These are phyloP conservation scores for Leccinum pachyderme DNA, from an alignment of 1,284 basidiomycete species.

Conservation along the genomic window DNA sequence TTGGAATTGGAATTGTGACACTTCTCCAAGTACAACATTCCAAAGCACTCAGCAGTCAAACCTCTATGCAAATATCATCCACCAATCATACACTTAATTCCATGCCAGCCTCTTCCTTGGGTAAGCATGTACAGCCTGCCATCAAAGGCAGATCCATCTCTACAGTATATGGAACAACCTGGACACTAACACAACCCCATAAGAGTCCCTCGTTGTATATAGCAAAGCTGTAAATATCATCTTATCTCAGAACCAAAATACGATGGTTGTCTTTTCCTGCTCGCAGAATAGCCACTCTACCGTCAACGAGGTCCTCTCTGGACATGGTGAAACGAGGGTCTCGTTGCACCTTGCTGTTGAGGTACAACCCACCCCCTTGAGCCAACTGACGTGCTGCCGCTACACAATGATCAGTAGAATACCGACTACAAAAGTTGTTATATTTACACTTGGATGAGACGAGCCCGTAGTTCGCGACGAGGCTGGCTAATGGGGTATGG, in stretches of 20 bases:
- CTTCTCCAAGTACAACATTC: background rate
- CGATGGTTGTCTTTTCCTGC: constrained; percentile 75
- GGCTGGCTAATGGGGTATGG: constrained; percentile 22
- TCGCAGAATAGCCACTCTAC: constrained; percentile 63
- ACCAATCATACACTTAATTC: background rate
- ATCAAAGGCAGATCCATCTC: too few relatives aligned
- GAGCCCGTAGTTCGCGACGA: constrained; percentile 30
- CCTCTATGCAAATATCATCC: background rate
- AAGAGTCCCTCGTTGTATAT: too few relatives aligned
- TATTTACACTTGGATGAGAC: constrained; percentile 30
- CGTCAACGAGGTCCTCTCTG: constrained; percentile 58
- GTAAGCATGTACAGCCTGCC: background rate
- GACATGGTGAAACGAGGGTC: constrained; percentile 46
- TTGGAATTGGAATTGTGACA: background rate
- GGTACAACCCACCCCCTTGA: constrained; percentile 44
- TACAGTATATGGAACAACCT: too few relatives aligned
- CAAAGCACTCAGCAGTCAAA: background rate
- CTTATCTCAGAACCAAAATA: constrained; percentile 47
- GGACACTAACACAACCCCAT: too few relatives aligned
- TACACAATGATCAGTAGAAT: constrained; percentile 15
- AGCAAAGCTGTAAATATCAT: background rate
- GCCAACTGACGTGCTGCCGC: constrained; percentile 34
- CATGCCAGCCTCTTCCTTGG: background rate
- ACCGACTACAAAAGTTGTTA: background rate
- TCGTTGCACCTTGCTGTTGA: constrained; percentile 47